Base-by-base conservation (phyloP, 78 protist species). In the Dictyostelium capitatum region DNA sequence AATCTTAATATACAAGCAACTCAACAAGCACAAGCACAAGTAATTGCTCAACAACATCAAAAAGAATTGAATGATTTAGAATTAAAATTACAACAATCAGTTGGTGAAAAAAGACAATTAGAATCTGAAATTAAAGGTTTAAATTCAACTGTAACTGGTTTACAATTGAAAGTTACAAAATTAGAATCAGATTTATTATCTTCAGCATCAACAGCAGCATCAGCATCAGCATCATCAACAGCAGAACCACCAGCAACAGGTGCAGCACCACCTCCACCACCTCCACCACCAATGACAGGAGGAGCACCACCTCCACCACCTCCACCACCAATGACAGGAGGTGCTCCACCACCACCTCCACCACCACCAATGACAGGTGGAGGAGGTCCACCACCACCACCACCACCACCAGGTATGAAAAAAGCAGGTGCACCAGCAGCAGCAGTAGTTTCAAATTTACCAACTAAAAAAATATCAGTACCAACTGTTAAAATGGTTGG, bases 401-500 rank as follows among this genome's bases (percentile, higher is more conserved):
- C 93, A 7, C 93, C 93, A 15, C 84, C 93, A 11, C 93, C 93
- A 11, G 79, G 79, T 30, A 54, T 54, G 17, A 65, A 65, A 11
- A 64, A 64, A 28, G 84, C 93, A 8, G 80, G 80, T 32, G 93
- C 84, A 6, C 82, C 91, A 56, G 70, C 91, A 14, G 70, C 83
- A 37, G 69, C 81, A 14, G 56, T 79, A 8, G 90, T 64, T 20
- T 84, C 93, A 87, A 65, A 62, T 57, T 54, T 87, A 14, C 95
- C 79, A 67, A 15, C 91, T 12, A 51, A 51, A 14, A 92, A 78
- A 43, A 53, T 47, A 0, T 30, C 47, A 51, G 54, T 69, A 5
- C 90, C 95, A 43, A 23, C 83, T 0, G 89, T 72, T 15, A 78
- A 85, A 62, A 89, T 94, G 96, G 92, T 89, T 51, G 89, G 89